Base-by-base conservation (phyloP, 176 grass and related monocot species). In the Phoenix dactylifera region DNA sequence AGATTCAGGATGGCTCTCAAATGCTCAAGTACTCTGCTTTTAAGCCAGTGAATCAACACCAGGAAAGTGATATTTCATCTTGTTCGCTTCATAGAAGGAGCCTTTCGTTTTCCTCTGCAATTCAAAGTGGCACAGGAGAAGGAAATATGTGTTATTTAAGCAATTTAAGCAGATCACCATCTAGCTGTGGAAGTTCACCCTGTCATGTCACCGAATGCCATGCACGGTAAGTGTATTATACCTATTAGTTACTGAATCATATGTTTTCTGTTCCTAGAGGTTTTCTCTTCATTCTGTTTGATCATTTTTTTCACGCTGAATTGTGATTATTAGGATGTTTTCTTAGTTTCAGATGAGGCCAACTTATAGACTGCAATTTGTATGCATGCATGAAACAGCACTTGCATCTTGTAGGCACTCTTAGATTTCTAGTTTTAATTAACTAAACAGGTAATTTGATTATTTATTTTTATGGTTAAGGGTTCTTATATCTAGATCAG, bases 81-180 rank as follows among this genome's bases (percentile, higher is more conserved):
- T 53, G 64, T 61, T 66, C 74, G 15, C 70, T 69, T 69, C 80
- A 76, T 35, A 74, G 76, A 70, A 74, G 88, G 59, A 84, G 74
- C 55, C 51, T 65, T 52, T 93, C 88, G 14, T 81, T 81, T n/a
- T 79, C 88, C 59, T 77, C 79, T 15, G 62, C 49, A 35, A 72
- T 57, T 24, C 51, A 77, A 17, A 25, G 18, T 68, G 57, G 54
- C 7, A 61, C 75, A 50, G 67, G 74, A 59, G 80, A 81, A 67
- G 66, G 51, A 22, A 57, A 62, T 48, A 44, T 59, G n/a, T 23
- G 18, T 24, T 61, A 53, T 52, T 51, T 20, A 6, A 26, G 49
- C 15, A 22, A 72, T n/a, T 18, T 61, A 6, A 30, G 49, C n/a
- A 26, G 22, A 51, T 72, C 69, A 29, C 15, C 70, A 23, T 22